Base-by-base conservation (phyloP, 257 asterid species). In the Misopates orontium region DNA sequence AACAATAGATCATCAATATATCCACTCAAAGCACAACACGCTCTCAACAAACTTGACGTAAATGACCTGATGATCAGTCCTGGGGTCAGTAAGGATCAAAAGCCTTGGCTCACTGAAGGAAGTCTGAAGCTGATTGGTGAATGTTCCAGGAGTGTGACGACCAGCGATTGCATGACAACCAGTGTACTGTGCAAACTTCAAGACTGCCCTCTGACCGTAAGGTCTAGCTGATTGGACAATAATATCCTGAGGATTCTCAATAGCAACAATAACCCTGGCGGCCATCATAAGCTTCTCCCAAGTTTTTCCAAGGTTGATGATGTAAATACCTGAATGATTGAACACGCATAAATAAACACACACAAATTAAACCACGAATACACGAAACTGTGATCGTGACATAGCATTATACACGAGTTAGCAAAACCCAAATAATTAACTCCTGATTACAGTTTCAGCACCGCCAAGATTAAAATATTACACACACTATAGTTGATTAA, bases 231-330 rank as follows among this genome's bases (percentile, higher is more conserved):
- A 80, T 56, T 80, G 85, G 19, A 80, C 82, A 49, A 80, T 80
- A 39, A 80, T 80, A 62, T 80, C 85, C 5, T 73, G 82, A 1
- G 85, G 82, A 24, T 80, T 80, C 74, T 80, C 85, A 45, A 73
- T 80, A 0, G 76, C 78, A 32, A 71, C 85, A 51, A 80, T 80
- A 39, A 80, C 80, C 55, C 82, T 68, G 4, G 85, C 82, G 24
- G 85, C 80, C 85, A 80, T 73, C 49, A 66, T 79, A 49, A 76
- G 77, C 68, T 80, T 80, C 9, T 80, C 85, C 85, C 85, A 80
- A 2, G 85, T 80, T 40, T 77, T 73, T 0, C 85, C 80, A 21
- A 80, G 69, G 61, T 80, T 76, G 32, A 80, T 80, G 45, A 80
- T 80, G 69, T 71, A 77, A 20, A 80, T 80, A 15, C 85, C 85